Evolutionary conservation across 441 rosid species (phyloP), one percentile per base, ranked within the genome.

Genomic region (Gossypium laxum): DNA sequence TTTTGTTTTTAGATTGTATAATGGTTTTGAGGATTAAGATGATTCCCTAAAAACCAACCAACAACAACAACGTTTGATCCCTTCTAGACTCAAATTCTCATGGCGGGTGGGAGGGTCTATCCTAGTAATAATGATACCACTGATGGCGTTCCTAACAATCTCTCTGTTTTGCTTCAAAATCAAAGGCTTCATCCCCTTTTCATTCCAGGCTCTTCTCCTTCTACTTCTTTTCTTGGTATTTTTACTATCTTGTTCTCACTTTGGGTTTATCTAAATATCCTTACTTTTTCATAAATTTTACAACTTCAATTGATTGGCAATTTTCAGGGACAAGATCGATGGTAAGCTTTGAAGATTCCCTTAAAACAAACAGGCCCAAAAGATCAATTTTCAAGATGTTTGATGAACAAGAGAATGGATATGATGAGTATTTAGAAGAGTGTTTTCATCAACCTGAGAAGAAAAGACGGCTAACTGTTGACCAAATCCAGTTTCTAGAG

Each of bases 401-500:
- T 28, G 88, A 84, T 62, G 78, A 50, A 3, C 88, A 82, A 1
- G 88, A 84, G 4, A 82, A 77, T 62, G 85, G 75, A 10, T 88
- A 84, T 12, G 88, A 86, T 0, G 89, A 81, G 5, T 89, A 87
- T 34, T 72, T 82, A 52, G 93, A 86, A 2, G 89, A 82, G 52
- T 85, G 83, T 34, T 78, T 85, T 63, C 91, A 81, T 57, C 91
- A 83, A 67, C 85, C 89, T 2, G 91, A 83, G 63, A 89, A 87
- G 86, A 89, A 89, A 73, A 80, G 88, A 70, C 81, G 90, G 60
- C 85, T 89, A 0, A 58, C 76, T 0, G 80, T 77, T 0, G 83
- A 84, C 57, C 93, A 89, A 76, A 87, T 89, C 45, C 86, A 81
- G 74, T 85, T 84, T 62, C 90, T 89, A 4, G 93, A 89, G 74